A percentile compares a stretch with the other conserved stretches of the same genome.
Conservation (phyloP, 345 rosid genomes). For the Noccaea caerulescens region DNA sequence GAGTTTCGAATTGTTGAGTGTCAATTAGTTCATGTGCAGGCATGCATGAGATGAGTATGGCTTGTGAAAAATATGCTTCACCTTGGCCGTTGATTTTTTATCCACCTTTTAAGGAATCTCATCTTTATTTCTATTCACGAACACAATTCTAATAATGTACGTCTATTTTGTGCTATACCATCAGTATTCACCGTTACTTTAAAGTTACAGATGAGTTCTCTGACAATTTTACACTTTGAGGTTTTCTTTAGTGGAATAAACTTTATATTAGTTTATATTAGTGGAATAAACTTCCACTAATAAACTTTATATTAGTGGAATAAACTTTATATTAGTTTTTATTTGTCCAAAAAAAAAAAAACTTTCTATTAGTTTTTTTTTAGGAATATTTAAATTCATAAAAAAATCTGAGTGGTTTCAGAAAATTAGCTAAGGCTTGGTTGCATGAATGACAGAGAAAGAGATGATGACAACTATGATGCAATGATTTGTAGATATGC, state of each 20-base stretch:
- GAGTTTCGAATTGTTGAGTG: slow-evolving; percentile 2
- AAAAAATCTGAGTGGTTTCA: not conserved
- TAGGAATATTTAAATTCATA: not conserved
- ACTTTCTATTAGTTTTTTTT: no score
- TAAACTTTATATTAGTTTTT: no score
- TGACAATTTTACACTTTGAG: slow-evolving; percentile 20
- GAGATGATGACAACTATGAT: not conserved
- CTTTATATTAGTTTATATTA: slow-evolving; percentile 22
- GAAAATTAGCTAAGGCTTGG: not conserved
- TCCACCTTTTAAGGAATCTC: slow-evolving; percentile 38
- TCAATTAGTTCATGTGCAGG: slow-evolving; percentile 12
- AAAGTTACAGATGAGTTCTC: slow-evolving; percentile 36
- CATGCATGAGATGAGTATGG: slow-evolving; percentile 2
- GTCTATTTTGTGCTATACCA: slow-evolving; percentile 36
- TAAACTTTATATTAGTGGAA: no score
- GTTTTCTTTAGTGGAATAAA: slow-evolving; percentile 5
- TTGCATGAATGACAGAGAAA: not conserved
- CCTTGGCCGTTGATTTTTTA: slow-evolving; percentile 38
- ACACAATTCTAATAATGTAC: slow-evolving; percentile 37
- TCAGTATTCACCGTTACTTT: slow-evolving; percentile 39
- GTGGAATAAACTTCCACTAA: no score
- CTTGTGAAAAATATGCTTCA: slow-evolving; percentile 31
- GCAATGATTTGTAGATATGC: not conserved
- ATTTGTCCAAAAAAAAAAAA: no score
- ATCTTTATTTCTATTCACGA: slow-evolving; percentile 45